These are phyloP conservation scores for Vaccinium darrowii DNA, from an alignment of 148 eudicot genomes.

Conservation along the genomic window DNA sequence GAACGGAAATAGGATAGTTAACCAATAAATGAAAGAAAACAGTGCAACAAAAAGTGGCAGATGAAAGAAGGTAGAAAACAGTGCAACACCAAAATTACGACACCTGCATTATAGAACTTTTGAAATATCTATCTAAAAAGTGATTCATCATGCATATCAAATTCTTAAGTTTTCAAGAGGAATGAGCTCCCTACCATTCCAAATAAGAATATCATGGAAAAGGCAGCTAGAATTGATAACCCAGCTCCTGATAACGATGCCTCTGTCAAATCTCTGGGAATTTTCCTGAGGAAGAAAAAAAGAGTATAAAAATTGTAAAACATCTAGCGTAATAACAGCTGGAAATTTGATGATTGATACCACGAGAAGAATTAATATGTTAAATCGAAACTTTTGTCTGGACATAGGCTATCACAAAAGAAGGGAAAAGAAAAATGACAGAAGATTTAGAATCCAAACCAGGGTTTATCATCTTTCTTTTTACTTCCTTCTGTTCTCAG, in stretches of 20 bases:
- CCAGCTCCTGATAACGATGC: constrained; percentile 98
- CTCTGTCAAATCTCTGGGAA: constrained; percentile 97
- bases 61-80: not conserved
- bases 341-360: not conserved
- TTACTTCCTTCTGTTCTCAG: not conserved
- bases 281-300: constrained; percentile 55
- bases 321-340: not conserved
- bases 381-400: not conserved
- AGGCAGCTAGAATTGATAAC: constrained; percentile 80
- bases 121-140: not conserved
- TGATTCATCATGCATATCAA: not conserved
- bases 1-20: not conserved
- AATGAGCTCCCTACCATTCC: constrained; percentile 72
- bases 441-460: not conserved
- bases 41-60: not conserved
- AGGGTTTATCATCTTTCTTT: not conserved
- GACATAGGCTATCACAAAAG: not conserved
- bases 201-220: constrained; percentile 82
- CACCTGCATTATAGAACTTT: not conserved
- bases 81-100: not conserved
- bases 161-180: constrained; percentile 9
- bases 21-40: not conserved
- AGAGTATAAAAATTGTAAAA: not conserved
- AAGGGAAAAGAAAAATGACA: not conserved
- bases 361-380: not conserved